Conservation (phyloP, 2,329 filamentous ascomycete species). For the Botrytis medusae region DNA sequence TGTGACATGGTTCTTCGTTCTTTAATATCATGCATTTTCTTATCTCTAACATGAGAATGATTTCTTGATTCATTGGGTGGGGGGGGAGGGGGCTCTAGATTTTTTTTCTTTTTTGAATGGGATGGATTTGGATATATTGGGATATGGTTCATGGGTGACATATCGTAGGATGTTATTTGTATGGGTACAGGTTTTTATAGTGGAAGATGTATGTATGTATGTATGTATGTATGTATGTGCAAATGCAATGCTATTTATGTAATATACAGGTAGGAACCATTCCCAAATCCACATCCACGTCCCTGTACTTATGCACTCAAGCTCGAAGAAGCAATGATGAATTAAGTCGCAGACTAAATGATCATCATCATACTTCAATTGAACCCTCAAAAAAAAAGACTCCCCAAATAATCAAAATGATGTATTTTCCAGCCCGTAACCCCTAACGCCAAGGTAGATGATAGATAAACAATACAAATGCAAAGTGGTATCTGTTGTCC, state of each 20-base stretch:
- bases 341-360: background rate
- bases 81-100: background rate
- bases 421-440: background rate
- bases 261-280: background rate
- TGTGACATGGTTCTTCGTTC: background rate
- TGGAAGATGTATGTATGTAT: too few relatives aligned
- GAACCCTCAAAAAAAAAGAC: too few relatives aligned
- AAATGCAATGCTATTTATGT: background rate
- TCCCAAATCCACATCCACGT: background rate
- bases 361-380: background rate
- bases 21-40: background rate
- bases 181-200: too few relatives aligned
- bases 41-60: background rate
- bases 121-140: background rate
- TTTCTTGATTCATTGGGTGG: background rate
- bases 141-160: too few relatives aligned
- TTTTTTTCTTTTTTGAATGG: rapidly evolving
- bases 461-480: background rate
- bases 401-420: background rate
- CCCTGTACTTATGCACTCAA: background rate
- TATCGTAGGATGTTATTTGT: too few relatives aligned
- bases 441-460: background rate
- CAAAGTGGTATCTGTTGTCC: background rate
- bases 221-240: background rate
- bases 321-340: background rate